Evolutionary conservation across 176 grass and related monocot genomes (phyloP).

Genomic region (Typha latifolia): DNA sequence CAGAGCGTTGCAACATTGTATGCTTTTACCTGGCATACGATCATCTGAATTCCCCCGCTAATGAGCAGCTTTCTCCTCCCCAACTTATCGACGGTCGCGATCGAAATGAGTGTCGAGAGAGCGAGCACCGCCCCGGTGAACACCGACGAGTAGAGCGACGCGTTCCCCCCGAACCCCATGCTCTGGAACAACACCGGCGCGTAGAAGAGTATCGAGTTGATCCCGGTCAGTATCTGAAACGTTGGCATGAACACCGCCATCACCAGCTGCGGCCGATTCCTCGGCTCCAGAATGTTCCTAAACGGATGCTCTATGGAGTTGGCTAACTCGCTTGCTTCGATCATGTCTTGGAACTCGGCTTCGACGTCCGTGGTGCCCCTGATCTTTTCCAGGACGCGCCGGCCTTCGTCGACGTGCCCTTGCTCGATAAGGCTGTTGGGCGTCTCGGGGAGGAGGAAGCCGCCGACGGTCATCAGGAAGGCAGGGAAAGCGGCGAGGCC

Average conservation of each 20-base stretch:
- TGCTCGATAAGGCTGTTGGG: conserved; percentile 89
- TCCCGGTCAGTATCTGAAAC: conserved; percentile 84
- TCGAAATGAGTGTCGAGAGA: conserved; percentile 51
- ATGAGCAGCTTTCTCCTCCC: conserved; percentile 74
- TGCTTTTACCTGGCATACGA: conserved; percentile 54
- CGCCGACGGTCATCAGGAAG: conserved; percentile 62
- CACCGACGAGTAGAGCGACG: conserved; percentile 75
- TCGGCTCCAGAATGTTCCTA: conserved; percentile 67
- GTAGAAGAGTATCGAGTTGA: conserved; percentile 96
- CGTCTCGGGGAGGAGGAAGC: conserved; percentile 72
- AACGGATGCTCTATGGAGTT: conserved; percentile 86
- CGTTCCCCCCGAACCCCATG: conserved; percentile 74
- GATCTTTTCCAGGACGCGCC: conserved; percentile 62
- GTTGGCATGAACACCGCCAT: conserved; percentile 91
- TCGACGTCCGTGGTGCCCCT: conserved; percentile 68
- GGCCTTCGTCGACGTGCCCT: conserved; percentile 40
- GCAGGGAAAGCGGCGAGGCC: conserved; percentile 64
- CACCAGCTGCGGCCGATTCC: conserved; percentile 79
- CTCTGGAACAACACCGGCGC: conserved; percentile 93
- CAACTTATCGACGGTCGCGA: conserved; percentile 64
- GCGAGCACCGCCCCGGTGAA: conserved; percentile 76
- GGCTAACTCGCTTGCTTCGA: conserved; percentile 77
- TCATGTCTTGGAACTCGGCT: conserved; percentile 78
- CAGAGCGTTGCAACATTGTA: neutral
- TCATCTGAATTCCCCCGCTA: conserved; percentile 80